Evolutionary conservation across 73 alveolate species (phyloP).

Genomic region (Symbiodinium natans): DNA sequence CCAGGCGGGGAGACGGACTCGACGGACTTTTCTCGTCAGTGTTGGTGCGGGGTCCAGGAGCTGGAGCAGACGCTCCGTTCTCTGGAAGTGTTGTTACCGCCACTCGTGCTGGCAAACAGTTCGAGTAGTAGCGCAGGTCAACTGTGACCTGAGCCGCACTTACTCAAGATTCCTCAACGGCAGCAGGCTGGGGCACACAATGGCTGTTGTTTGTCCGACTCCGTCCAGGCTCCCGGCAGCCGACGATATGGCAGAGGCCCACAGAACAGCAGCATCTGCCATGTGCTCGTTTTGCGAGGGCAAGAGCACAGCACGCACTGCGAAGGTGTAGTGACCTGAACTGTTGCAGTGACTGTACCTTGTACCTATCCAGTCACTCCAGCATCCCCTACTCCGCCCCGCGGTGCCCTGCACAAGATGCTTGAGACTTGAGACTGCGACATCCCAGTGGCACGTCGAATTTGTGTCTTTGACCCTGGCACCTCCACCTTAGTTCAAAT

Average conservation of each 20-base stretch:
- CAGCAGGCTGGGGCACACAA: no score
- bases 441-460: conserved; percentile 49
- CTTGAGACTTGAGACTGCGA: background rate
- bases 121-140: conserved; percentile 61
- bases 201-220: no score
- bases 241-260: conserved; percentile 68
- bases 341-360: background rate
- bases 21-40: background rate
- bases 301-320: conserved; percentile 63
- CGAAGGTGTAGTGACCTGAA: conserved; percentile 61
- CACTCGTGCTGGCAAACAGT: background rate
- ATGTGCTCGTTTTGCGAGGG: background rate
- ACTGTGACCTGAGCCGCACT: conserved; percentile 19
- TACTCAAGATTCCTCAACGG: no score
- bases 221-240: background rate
- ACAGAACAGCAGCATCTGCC: conserved; percentile 28
- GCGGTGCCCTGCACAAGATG: no score
- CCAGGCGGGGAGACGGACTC: background rate
- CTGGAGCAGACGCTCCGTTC: background rate
- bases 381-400: no score
- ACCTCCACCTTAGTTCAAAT: conserved; percentile 50
- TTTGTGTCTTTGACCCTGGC: conserved; percentile 33
- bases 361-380: no score
- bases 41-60: background rate
- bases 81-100: conserved; percentile 27